These are phyloP conservation scores for Astragalus membranaceus DNA, from an alignment of 306 rosid species.

Conservation along the genomic window DNA sequence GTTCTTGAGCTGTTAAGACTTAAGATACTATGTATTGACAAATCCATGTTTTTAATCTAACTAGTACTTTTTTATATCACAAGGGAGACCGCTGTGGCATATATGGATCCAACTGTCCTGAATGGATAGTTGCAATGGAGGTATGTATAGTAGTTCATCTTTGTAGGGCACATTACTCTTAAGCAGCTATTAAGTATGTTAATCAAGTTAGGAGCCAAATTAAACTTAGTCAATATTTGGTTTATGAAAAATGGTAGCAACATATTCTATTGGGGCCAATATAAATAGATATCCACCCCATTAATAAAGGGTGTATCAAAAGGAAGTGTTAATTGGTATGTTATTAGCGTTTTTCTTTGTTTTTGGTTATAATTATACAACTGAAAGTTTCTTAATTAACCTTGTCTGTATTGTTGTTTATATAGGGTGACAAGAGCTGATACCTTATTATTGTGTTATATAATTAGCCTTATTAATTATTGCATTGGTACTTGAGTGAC, in stretches of 20 bases:
- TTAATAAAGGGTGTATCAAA: no score
- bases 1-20: slow-evolving; percentile 4
- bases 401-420: neutral
- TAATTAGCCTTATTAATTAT: neutral
- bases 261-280: no score
- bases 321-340: no score
- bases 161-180: neutral
- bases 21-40: neutral
- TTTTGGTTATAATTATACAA: no score
- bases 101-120: slow-evolving; percentile 75
- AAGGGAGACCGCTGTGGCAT: slow-evolving; percentile 92
- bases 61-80: neutral
- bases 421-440: neutral
- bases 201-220: neutral
- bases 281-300: no score
- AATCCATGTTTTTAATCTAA: neutral
- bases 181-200: neutral
- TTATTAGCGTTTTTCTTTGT: no score
- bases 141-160: slow-evolving; percentile 34
- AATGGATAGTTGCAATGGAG: slow-evolving; percentile 89
- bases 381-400: no score
- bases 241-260: neutral
- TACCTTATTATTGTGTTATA: neutral
- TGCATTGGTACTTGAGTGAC: neutral
- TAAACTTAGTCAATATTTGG: neutral